Evolutionary conservation across 768 basidiomycete species (phyloP).

Genomic region (Hirschioporus abietinus): DNA sequence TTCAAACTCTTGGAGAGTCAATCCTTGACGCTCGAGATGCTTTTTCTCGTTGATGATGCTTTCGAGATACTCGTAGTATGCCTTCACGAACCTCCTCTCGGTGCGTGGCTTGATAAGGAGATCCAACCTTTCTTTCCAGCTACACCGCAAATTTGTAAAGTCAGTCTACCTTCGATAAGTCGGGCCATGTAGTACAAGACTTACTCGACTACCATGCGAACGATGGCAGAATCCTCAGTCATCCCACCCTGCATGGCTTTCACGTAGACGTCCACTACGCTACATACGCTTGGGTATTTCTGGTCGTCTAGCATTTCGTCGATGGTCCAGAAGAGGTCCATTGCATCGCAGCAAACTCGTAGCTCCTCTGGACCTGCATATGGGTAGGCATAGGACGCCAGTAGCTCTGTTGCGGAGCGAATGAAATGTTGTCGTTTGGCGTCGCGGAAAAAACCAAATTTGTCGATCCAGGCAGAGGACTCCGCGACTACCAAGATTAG

Average conservation of each 20-base stretch:
- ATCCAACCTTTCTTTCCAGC: conserved; percentile 31
- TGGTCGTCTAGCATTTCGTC: conserved; percentile 17
- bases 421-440: conserved; percentile 60
- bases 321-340: conserved; percentile 13
- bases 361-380: conserved; percentile 12
- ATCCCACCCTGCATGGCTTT: conserved; percentile 43
- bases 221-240: conserved; percentile 48
- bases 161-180: background rate
- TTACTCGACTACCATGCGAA: conserved; percentile 57
- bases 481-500: background rate
- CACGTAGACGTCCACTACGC: conserved; percentile 47
- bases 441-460: conserved; percentile 12
- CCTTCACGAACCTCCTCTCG: conserved; percentile 10
- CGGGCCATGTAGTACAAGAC: conserved; percentile 17
- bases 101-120: conserved; percentile 36
- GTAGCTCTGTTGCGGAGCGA: conserved; percentile 44
- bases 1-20: conserved; percentile 16
- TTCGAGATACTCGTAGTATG: conserved; percentile 8
- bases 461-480: conserved; percentile 12
- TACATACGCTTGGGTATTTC: conserved; percentile 19
- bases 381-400: conserved; percentile 13
- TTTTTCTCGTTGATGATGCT: conserved; percentile 14
- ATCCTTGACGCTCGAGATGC: conserved; percentile 15
- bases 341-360: conserved; percentile 13
- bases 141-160: conserved; percentile 1